A percentile compares a stretch with the other conserved stretches of the same genome.
phyloP scores from a whole-genome alignment of 352 stramenopile species.

The Phytophthora boehmeriae region DNA sequence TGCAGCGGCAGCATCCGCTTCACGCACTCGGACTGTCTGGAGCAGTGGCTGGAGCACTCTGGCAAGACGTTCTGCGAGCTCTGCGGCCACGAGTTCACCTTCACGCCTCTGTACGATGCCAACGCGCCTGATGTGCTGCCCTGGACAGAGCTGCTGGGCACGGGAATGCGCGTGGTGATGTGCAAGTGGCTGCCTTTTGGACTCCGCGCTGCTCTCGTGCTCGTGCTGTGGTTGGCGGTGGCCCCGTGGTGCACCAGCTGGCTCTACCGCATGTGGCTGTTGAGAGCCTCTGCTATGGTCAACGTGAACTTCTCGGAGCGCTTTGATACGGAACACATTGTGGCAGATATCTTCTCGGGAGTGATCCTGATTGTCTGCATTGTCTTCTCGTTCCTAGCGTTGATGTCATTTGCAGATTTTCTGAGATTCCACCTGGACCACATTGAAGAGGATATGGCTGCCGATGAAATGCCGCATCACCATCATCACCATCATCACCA shows the following conservation, averaged over 20 bases:
- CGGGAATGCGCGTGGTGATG: conserved; percentile 76
- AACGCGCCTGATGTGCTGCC: conserved; percentile 87
- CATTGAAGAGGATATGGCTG: conserved; percentile 69
- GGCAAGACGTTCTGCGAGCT: conserved; percentile 93
- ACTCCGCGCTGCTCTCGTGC: conserved; percentile 75
- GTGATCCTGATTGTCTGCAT: conserved; percentile 92
- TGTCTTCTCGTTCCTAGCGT: conserved; percentile 93
- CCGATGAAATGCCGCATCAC: conserved; percentile 24
- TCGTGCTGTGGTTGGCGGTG: conserved; percentile 88
- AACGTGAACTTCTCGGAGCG: conserved; percentile 86
- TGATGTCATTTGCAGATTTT: conserved; percentile 96
- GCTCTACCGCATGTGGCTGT: conserved; percentile 95
- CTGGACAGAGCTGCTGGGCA: conserved; percentile 86
- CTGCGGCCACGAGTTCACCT: conserved; percentile 92
- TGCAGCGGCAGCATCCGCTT: conserved; percentile 95
- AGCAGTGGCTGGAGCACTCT: conserved; percentile 94
- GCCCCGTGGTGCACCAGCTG: conserved; percentile 92
- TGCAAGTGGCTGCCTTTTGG: conserved; percentile 91
- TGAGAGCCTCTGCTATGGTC: conserved; percentile 84
- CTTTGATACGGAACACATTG: conserved; percentile 68
- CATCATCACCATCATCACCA: conserved; percentile 30
- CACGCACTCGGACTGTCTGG: conserved; percentile 94
- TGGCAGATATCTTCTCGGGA: conserved; percentile 90
- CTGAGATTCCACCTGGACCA: conserved; percentile 91
- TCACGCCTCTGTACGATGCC: conserved; percentile 92